Evolutionary conservation across 2,329 filamentous ascomycete species (phyloP), one percentile per base, ranked within the genome.

Genomic region (Sclerotinia trifoliorum): DNA sequence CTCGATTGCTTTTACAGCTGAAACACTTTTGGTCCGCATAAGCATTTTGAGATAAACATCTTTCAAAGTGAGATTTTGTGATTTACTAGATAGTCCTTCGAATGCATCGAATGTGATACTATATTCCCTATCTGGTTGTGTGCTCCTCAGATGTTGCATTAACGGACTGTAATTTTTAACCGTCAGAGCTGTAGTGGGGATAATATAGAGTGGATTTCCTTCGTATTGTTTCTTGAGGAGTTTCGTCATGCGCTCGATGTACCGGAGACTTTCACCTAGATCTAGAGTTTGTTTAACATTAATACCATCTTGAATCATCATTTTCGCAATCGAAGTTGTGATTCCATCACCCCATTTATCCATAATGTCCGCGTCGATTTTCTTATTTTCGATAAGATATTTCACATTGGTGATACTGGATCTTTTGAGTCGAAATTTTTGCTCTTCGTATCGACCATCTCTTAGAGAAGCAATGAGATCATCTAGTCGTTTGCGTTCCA

Each of bases 21-120:
- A 91, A 17, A 95, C 82, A 1, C 90, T 90, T 66, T 85, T 85
- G 1, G 86, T 92, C 71, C 90, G 92, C 91, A 95, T 93, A 60
- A 95, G 83, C 91, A 95, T 94, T 78, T 94, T 94, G 35, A 95
- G 80, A 73, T 87, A 94, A 0, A 94, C 78, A 73, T 95, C 92
- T 67, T 90, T 83, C 13, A 94, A 80, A 0, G 90, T 91, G 73
- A 93, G 85, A 69, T 85, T 85, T 65, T 91, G 89, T 0, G 90
- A 92, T 78, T 95, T 95, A 11, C 89, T 91, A 0, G 87, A 87
- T 56, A 94, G 79, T 0, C 87, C 88, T 0, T 88, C 86, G 76
- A 94, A 94, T 0, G 89, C 89, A 0, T 84, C 80, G 73, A 93
- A 93, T 15, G 85, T 91, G 69, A 93, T 85, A 74, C 89, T 39